Evolutionary conservation across 192 early-diverging fungal genomes (phyloP), one percentile per base, ranked within the genome.

Genomic region (Spizellomyces sp.): DNA sequence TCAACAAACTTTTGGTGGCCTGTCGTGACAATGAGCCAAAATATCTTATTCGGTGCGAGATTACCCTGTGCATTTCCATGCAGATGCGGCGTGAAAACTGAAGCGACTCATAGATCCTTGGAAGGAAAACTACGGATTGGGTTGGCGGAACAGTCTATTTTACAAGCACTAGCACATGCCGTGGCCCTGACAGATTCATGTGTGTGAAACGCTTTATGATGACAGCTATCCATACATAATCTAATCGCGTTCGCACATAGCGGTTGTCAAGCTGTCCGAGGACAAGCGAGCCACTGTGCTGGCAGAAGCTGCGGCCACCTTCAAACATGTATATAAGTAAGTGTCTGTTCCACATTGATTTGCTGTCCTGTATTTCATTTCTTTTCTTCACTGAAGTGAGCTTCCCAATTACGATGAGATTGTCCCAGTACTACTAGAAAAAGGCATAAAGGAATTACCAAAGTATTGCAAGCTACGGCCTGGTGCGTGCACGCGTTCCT

Each of bases 101-200:
- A 21, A 84, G 69, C n/a, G 72, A 66, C 41, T 54, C 61, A 58
- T 78, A 89, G 93, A 57, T 92, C 90, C 17, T 75, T 96, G 46
- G 94, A 96, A 76, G 98, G 96, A 48, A 95, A 96, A 70, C 82
- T 99, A 61, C 89, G 98, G 21, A 98, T 99, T 68, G 96, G 96
- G 36, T 79, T 99, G 22, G 98, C 96, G 1, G 96, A 98, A 77
- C 87, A 93, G 74, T 96, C 95, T 0, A 89, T 99, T 17, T 84
- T 97, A 44, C 86, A 87, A 9, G 88, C 94, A 10, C 85, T 99
- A 27, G 92, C 93, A n/a, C 91, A 96, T 41, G 91, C 96, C 0
- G 84, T 89, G 60, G 88, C 93, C 4, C 59, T 91, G 47, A 82
- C 80, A 22, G 81, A 89, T 52, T 74, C 80, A 52, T 73, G 86